Evolutionary conservation across 352 stramenopile species (phyloP), one percentile per base, ranked within the genome.

Genomic region (Pythium phragmitis): DNA sequence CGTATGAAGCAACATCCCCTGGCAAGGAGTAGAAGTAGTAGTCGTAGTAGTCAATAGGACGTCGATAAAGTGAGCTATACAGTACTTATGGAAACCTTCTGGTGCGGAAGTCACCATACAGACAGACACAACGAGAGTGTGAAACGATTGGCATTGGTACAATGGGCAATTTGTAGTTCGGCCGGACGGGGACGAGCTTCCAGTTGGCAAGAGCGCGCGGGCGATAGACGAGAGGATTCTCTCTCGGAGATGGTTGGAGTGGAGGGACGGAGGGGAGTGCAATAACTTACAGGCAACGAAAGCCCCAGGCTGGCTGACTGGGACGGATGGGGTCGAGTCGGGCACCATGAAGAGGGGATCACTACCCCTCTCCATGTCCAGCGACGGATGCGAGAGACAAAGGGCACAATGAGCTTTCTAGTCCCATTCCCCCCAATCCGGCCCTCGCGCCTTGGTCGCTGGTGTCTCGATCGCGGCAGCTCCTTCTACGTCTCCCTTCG

Each of bases 251-350:
- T 39, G 34, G 17, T 23, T 8, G 8, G 19, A n/a, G 16, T 30
- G 30, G 37, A 60, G 5, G 39, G 41, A 17, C 17, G 47, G 17
- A 37, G 36, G 51, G 34, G 34, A 36, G 41, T 51, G 41, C 21
- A 60, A 60, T 60, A 60, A 60, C 12, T 60, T 60, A 60, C 53
- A 60, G 53, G 53, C 53, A 56, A 43, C 41, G 17, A 46, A 46
- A 21, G 46, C 17, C 49, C 49, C 30, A 19, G 2, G 30, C 49
- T 28, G 5, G 14, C 36, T 8, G 28, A 21, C 26, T 54, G 28
- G 48, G 47, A 36, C 8, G 47, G 39, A 54, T 8, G 2, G 37
- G 16, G n/a, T 23, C 19, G 3, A 23, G 39, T 46, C 14, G 17
- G 39, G 16, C 17, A 46, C 39, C 39, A 28, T 11, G 6, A 4